A percentile compares a stretch with the other conserved stretches of the same genome.
Evolutionary conservation across 768 basidiomycete genomes (phyloP).

Genomic region (Mycena filopes): DNA sequence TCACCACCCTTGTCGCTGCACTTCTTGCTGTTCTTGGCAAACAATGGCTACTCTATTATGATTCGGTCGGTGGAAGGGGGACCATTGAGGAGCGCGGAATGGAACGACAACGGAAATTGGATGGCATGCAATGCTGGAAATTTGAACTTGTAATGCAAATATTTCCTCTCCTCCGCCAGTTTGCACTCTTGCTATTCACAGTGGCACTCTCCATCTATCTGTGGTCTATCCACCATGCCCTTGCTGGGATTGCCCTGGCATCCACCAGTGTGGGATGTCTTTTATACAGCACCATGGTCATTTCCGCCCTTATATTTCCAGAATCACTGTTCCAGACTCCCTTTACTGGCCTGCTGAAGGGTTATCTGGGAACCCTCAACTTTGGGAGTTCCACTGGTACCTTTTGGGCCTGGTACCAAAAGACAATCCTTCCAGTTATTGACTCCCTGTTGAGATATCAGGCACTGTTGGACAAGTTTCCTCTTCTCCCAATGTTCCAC

Average conservation of each 20-base stretch:
- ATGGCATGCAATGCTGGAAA: background rate
- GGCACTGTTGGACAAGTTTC: too few relatives aligned
- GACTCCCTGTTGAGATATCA: too few relatives aligned
- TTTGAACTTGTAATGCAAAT: slow-evolving; percentile 1
- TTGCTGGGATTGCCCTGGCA: background rate
- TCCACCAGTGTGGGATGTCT: background rate
- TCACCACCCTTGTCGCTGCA: background rate
- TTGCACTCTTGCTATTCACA: background rate
- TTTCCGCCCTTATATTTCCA: background rate
- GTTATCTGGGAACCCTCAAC: background rate
- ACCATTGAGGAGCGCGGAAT: slow-evolving; percentile 1
- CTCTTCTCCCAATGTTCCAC: too few relatives aligned
- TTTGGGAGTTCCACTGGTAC: background rate
- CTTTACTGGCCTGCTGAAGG: background rate
- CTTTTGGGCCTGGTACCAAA: too few relatives aligned
- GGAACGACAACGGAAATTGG: background rate
- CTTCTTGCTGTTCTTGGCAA: too few relatives aligned
- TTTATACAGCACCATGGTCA: background rate
- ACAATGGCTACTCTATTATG: too few relatives aligned
- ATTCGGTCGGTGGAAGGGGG: background rate
- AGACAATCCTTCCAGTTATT: too few relatives aligned
- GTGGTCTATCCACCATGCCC: background rate
- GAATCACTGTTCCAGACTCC: slow-evolving; percentile 3
- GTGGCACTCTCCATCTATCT: background rate
- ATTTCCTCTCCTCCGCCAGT: background rate